Conservation (phyloP, 148 eudicot species). For the Rhododendron ferrugineum region DNA sequence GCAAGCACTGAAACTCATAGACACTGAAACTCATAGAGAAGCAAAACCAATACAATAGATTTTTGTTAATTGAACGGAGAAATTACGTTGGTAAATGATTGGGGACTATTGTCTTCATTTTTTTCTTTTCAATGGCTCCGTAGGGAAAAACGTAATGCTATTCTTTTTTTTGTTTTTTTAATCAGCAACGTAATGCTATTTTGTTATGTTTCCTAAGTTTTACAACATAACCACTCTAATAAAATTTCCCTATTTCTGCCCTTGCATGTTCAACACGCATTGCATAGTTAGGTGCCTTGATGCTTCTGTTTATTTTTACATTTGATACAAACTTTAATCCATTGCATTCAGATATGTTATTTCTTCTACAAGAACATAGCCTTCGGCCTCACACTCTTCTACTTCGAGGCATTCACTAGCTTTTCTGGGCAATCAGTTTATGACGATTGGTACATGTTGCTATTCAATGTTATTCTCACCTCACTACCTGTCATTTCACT, state of each 20-base stretch:
- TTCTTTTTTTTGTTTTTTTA: no score
- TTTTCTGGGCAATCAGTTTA: conserved; percentile 73
- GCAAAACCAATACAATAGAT: no score
- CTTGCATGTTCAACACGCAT: neutral
- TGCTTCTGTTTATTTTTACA: neutral
- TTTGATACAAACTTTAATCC: conserved; percentile 10
- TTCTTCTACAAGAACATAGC: conserved; percentile 82
- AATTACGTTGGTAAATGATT: no score
- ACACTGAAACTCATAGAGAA: neutral
- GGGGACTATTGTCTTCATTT: no score
- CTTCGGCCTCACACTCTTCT: conserved; percentile 73
- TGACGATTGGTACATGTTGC: conserved; percentile 68
- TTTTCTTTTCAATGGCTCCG: no score
- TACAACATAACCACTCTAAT: no score
- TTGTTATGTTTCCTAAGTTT: no score
- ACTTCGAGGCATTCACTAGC: conserved; percentile 66
- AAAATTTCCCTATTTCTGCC: neutral
- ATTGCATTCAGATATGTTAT: conserved; percentile 52
- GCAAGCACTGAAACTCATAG: no score
- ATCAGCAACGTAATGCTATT: no score
- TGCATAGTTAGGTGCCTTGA: neutral
- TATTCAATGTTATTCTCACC: conserved; percentile 37
- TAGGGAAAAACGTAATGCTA: no score
- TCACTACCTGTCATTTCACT: conserved; percentile 71
- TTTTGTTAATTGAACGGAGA: no score